These are phyloP conservation scores for Sugiyamaella qingdaonensis DNA, from an alignment of 805 yeast species.

Conservation along the genomic window DNA sequence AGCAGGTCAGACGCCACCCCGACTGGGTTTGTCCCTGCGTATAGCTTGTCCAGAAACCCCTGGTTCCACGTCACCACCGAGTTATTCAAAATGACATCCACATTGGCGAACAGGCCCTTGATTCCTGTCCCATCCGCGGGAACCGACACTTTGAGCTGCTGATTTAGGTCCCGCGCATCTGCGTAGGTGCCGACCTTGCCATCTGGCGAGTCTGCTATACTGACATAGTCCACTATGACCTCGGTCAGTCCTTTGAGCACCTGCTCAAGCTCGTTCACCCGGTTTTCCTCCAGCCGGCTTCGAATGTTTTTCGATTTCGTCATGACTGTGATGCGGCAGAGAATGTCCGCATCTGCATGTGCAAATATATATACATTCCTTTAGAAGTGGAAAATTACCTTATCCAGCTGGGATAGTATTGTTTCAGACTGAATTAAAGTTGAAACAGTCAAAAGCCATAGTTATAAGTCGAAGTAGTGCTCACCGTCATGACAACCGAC, in stretches of 20 bases:
- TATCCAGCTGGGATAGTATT: background rate
- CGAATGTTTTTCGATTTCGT: slow-evolving; percentile 10
- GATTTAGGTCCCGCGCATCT: slow-evolving; percentile 46
- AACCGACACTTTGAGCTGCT: slow-evolving; percentile 35
- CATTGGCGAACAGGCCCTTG: slow-evolving; percentile 44
- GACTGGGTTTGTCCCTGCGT: slow-evolving; percentile 81
- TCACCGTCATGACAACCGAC: too few relatives aligned
- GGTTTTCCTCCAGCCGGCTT: slow-evolving; percentile 40
- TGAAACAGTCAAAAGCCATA: too few relatives aligned
- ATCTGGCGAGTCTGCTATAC: slow-evolving; percentile 42
- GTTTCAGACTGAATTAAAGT: background rate
- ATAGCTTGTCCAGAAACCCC: slow-evolving; percentile 77
- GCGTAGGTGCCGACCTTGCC: slow-evolving; percentile 44
- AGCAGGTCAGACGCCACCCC: slow-evolving; percentile 72
- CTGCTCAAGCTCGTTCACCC: slow-evolving; percentile 54
- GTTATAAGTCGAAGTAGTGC: too few relatives aligned
- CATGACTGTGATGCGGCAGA: slow-evolving; percentile 11
- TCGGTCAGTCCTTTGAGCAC: slow-evolving; percentile 51
- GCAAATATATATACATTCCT: background rate
- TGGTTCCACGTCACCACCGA: slow-evolving; percentile 86
- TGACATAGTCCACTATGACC: slow-evolving; percentile 50
- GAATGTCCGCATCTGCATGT: background rate
- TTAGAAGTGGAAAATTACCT: too few relatives aligned
- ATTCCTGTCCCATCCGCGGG: slow-evolving; percentile 38
- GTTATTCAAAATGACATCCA: slow-evolving; percentile 55